A percentile compares a stretch with the other conserved stretches of the same genome.
Conservation (phyloP, 495 filamentous ascomycete species). For the Lophiotrema nucula region DNA sequence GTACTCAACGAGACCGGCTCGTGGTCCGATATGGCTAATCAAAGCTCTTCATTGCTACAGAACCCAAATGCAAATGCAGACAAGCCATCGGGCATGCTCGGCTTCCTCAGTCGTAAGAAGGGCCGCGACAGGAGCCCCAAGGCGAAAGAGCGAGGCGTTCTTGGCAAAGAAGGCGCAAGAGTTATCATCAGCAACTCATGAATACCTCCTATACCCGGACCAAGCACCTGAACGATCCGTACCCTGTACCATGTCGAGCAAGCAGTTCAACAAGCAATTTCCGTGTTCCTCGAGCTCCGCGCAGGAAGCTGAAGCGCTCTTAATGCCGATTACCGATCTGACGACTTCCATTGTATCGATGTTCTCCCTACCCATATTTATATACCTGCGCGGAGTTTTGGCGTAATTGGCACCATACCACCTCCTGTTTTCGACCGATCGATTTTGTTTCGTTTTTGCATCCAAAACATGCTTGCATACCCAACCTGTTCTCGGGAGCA, state of each 20-base stretch:
- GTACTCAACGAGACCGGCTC: slow-evolving; percentile 83
- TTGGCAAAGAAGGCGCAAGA: slow-evolving; percentile 92
- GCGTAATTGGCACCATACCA: not conserved
- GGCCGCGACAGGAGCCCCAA: slow-evolving; percentile 89
- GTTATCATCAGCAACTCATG: slow-evolving; percentile 55
- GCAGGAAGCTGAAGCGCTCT: no score
- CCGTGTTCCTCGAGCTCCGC: not conserved
- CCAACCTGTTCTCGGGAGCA: not conserved
- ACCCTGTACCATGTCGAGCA: no score
- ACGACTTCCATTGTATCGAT: not conserved
- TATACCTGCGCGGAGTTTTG: not conserved
- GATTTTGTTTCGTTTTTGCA: not conserved
- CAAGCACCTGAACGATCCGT: no score
- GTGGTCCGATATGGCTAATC: slow-evolving; percentile 85
- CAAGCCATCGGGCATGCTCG: slow-evolving; percentile 74
- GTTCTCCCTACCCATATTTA: no score
- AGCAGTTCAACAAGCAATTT: no score
- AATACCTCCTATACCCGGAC: no score
- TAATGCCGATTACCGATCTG: no score
- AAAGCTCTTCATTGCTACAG: slow-evolving; percentile 71
- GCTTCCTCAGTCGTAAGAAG: slow-evolving; percentile 84
- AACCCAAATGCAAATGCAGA: slow-evolving; percentile 52
- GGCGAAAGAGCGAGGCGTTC: slow-evolving; percentile 85
- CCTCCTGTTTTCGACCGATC: not conserved
- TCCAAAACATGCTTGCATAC: not conserved